phyloP scores from a whole-genome alignment of 2,329 filamentous ascomycete genomes.

The Cordyceps pruinosa region DNA sequence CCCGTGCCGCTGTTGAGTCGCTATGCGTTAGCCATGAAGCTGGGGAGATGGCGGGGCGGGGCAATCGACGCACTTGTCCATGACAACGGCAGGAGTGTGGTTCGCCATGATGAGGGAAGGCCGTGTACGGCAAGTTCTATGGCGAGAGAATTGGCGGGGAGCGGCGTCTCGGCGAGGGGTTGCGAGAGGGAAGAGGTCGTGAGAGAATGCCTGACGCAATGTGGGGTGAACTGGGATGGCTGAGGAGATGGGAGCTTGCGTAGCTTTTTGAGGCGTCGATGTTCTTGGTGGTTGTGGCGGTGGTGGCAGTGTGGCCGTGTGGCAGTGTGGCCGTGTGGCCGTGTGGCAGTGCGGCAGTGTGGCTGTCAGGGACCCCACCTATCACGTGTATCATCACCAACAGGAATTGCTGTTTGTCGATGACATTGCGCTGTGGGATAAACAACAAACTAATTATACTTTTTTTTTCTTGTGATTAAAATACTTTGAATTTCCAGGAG shows the following conservation, averaged over 20 bases:
- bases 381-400: background rate
- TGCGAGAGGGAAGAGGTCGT: constrained; percentile 2
- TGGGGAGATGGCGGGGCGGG: constrained; percentile 18
- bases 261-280: constrained; percentile 3
- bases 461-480: no score
- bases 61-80: constrained; percentile 89
- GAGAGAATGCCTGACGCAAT: constrained; percentile 11
- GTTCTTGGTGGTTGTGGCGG: no score
- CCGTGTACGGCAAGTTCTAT: constrained; percentile 15
- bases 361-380: constrained; percentile 4
- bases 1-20: constrained; percentile 76
- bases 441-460: background rate
- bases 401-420: background rate
- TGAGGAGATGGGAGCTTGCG: constrained; percentile 13
- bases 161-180: background rate
- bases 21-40: constrained; percentile 22
- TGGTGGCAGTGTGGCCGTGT: no score
- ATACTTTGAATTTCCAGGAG: no score
- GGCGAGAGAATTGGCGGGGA: constrained; percentile 9
- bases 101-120: constrained; percentile 63
- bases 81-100: constrained; percentile 99
- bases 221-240: constrained; percentile 12
- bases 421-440: background rate
- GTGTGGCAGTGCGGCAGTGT: background rate
- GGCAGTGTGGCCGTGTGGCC: no score